Evolutionary conservation across 1,284 basidiomycete genomes (phyloP).

Genomic region (Leucoagaricus sp.): DNA sequence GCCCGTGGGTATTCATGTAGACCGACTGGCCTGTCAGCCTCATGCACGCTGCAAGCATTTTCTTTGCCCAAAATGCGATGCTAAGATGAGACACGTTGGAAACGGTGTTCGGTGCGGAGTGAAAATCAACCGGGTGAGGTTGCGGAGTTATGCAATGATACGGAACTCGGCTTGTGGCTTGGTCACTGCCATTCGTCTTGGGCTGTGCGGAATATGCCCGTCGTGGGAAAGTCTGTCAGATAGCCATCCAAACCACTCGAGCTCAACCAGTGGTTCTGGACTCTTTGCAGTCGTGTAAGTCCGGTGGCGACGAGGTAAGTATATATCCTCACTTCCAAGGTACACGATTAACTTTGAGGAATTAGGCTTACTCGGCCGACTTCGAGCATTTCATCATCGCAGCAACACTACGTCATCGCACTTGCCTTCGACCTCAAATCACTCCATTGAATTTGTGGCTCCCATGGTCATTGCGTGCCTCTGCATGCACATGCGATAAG

Average conservation of each 20-base stretch:
- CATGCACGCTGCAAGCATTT: slow-evolving; percentile 3
- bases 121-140: slow-evolving; percentile 1
- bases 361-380: background rate
- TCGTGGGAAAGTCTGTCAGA: background rate
- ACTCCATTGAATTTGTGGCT: background rate
- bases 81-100: slow-evolving; percentile 13
- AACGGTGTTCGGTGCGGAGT: slow-evolving; percentile 2
- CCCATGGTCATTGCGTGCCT: background rate
- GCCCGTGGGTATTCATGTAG: background rate
- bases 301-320: background rate
- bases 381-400: background rate
- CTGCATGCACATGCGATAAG: background rate
- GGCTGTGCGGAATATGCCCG: slow-evolving; percentile 1
- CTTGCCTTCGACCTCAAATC: background rate
- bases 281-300: background rate
- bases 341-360: background rate
- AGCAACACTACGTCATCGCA: slow-evolving; percentile 3
- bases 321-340: background rate
- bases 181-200: background rate
- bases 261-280: background rate
- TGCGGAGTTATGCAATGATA: slow-evolving; percentile 8
- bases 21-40: background rate
- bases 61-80: background rate
- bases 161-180: slow-evolving; percentile 10
- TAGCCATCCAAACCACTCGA: background rate